A percentile compares a stretch with the other conserved stretches of the same genome.
phyloP scores from a whole-genome alignment of 23 red algal genomes.

The Agarophyton chilense region DNA sequence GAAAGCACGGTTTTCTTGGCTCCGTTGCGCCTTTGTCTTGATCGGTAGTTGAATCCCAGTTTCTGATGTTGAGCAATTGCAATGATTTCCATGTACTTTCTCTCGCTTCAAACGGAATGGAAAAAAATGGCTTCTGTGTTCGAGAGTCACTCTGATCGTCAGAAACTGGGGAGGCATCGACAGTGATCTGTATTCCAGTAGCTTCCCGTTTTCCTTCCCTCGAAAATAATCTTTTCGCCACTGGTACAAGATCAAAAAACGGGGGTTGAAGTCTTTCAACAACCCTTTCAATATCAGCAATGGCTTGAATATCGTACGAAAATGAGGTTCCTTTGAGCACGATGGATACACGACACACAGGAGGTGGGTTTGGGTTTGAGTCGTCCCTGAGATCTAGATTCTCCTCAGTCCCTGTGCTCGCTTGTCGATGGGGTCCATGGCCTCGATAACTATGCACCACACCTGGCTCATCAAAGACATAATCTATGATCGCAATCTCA shows the following conservation, averaged over 20 bases:
- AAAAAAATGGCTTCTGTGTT: background rate
- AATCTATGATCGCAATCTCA: constrained; percentile 45
- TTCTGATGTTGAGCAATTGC: background rate
- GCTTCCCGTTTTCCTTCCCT: constrained; percentile 39
- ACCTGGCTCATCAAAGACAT: constrained; percentile 72
- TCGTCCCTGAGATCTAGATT: constrained; percentile 13
- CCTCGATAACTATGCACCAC: background rate
- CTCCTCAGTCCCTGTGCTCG: no score
- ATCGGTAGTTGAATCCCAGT: background rate
- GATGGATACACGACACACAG: constrained; percentile 52
- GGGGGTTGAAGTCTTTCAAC: constrained; percentile 47
- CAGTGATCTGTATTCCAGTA: constrained; percentile 50
- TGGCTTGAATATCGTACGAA: constrained; percentile 49
- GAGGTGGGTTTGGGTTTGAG: constrained; percentile 5
- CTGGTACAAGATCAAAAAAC: constrained; percentile 47
- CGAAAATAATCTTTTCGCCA: constrained; percentile 34
- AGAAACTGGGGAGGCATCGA: constrained; percentile 47
- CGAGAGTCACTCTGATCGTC: background rate
- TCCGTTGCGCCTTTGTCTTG: background rate
- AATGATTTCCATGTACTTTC: constrained; percentile 46
- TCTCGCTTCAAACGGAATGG: constrained; percentile 50
- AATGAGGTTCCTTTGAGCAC: constrained; percentile 29
- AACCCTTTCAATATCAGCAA: constrained; percentile 56
- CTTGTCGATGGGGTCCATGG: background rate
- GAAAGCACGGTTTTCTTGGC: background rate